These are phyloP conservation scores for Cyclotella cryptica DNA, from an alignment of 108 stramenopile genomes.

Conservation along the genomic window DNA sequence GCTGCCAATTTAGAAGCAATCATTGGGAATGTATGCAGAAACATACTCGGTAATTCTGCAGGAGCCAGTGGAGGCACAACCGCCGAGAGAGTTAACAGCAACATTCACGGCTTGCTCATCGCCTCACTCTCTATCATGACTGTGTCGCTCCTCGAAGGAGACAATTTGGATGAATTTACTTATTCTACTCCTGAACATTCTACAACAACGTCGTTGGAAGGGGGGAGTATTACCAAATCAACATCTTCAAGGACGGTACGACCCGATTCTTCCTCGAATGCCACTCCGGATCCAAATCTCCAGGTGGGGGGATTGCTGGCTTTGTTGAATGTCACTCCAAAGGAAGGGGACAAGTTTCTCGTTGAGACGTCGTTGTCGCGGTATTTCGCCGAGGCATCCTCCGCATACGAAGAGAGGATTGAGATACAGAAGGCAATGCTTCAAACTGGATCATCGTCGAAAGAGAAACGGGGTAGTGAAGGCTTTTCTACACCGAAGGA, in stretches of 20 bases:
- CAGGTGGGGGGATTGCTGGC: slow-evolving; percentile 56
- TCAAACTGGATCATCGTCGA: slow-evolving; percentile 12
- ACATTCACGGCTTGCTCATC: slow-evolving; percentile 62
- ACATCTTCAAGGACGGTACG: neutral
- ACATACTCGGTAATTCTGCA: slow-evolving; percentile 4
- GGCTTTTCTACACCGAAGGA: slow-evolving; percentile 2
- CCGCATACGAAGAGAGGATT: slow-evolving; percentile 74
- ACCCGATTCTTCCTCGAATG: slow-evolving; percentile 1
- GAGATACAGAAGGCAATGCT: slow-evolving; percentile 75
- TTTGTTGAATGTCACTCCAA: neutral
- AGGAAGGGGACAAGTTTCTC: slow-evolving; percentile 23
- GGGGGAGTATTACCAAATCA: neutral
- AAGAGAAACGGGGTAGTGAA: neutral
- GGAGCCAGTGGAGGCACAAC: neutral
- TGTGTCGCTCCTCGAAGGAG: slow-evolving; percentile 31
- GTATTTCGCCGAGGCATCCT: slow-evolving; percentile 75
- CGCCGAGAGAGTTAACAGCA: slow-evolving; percentile 19
- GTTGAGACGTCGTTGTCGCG: slow-evolving; percentile 56
- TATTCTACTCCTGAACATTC: slow-evolving; percentile 3
- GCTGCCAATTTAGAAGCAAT: slow-evolving; percentile 62
- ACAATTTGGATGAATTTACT: slow-evolving; percentile 35
- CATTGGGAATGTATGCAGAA: slow-evolving; percentile 59
- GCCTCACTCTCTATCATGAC: slow-evolving; percentile 64
- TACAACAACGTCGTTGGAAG: neutral
- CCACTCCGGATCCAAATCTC: slow-evolving; percentile 13